Base-by-base conservation (phyloP, 2,329 filamentous ascomycete species). In the Sporothrix phasma region DNA sequence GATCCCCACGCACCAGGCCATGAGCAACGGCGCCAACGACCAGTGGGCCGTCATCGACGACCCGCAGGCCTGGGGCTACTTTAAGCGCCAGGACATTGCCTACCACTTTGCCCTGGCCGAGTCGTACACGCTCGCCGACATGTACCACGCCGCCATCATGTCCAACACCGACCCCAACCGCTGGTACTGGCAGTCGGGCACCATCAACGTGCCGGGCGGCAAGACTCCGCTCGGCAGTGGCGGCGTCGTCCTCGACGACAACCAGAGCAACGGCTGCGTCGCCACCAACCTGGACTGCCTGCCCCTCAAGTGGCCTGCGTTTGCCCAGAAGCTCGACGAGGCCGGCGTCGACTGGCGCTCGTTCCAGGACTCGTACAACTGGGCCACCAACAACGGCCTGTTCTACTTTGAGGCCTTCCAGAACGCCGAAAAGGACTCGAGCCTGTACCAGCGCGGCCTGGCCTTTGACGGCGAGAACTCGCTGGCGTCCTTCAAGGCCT, bases 71-170 rank as follows among this genome's bases (percentile, higher is more conserved):
- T 80, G 79, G 80, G 80, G 77, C 0, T 81, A 83, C 69, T 76
- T 76, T 68, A 80, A 78, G 63, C 73, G 80, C 37, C 69, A 75
- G 10, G 81, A 84, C 67, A 75, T 84, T 29, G 80, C 81, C 0
- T 77, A 81, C 39, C 81, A 84, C 41, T 84, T 79, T 69, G 76
- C 78, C 26, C 78, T 84, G 68, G 81, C 80, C 4, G 81, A 84
- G 68, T 79, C 76, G 7, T 84, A 79, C 77, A 83, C 80, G 0
- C 70, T 80, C 15, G 80, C 75, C 26, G 80, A 82, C 68, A 81
- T 81, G 78, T 82, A 82, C 66, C 78, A 70, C 45, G 77, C 80
- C 67, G 72, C 74, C 17, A 74, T 80, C 66, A 77, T 79, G 53
- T 78, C 77, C 3, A 75, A 78, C 2, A 82, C 80, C 0, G 79